A percentile compares a stretch with the other conserved stretches of the same genome.
These are phyloP conservation scores for Kwoniella europaea DNA, from an alignment of 768 basidiomycete genomes.

Conservation along the genomic window DNA sequence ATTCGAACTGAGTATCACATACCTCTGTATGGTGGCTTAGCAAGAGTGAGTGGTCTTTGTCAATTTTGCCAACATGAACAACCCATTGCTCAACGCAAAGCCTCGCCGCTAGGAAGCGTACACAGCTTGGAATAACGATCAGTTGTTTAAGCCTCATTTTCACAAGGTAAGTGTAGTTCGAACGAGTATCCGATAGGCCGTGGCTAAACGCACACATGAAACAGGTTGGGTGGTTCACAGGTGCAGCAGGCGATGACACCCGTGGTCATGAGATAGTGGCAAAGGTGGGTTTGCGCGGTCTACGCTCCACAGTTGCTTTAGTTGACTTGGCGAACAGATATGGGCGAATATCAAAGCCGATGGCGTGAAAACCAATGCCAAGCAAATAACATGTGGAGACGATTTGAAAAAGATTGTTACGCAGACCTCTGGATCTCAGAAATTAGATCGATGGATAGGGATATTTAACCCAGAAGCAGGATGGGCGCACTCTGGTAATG, in stretches of 20 bases:
- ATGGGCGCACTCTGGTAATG: constrained; percentile 11
- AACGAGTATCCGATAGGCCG: not conserved
- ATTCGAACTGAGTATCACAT: constrained; percentile 11
- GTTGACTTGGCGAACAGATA: constrained; percentile 6
- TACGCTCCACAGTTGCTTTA: not conserved
- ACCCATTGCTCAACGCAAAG: no score
- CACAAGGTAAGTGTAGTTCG: not conserved
- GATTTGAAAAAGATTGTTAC: constrained; percentile 7
- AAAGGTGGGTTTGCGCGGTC: not conserved
- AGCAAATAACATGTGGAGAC: not conserved
- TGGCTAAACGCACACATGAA: not conserved
- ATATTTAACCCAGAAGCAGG: constrained; percentile 14
- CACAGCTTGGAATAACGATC: constrained; percentile 6
- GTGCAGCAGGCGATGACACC: constrained; percentile 7
- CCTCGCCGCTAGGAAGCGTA: constrained; percentile 1
- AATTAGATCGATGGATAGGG: constrained; percentile 2
- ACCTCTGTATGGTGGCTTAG: constrained; percentile 6
- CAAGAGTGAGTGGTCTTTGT: constrained; percentile 3
- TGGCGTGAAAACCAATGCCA: constrained; percentile 1
- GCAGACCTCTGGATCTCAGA: constrained; percentile 6
- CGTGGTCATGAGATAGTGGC: constrained; percentile 6
- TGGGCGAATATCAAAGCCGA: constrained; percentile 8
- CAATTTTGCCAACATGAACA: not conserved
- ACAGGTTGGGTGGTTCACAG: constrained; percentile 14
- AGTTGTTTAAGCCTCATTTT: constrained; percentile 7